Evolutionary conservation across 108 stramenopile species (phyloP).

Genomic region (Fragilariopsis cylindrus): DNA sequence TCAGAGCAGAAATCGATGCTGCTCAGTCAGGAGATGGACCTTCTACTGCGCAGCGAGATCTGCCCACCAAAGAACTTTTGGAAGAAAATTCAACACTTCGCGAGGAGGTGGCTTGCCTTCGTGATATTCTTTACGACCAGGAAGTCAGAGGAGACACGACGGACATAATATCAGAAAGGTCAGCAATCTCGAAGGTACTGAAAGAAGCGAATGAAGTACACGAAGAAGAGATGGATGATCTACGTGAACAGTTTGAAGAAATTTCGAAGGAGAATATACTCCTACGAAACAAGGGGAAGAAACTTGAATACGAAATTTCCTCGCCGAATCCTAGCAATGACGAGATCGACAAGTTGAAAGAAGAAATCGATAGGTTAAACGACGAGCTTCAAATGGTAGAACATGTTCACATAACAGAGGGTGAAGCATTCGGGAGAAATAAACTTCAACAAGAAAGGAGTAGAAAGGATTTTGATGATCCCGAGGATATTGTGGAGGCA

Average conservation of each 20-base stretch:
- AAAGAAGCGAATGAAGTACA: slow-evolving; percentile 31
- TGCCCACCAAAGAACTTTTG: background rate
- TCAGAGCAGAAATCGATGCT: slow-evolving; percentile 19
- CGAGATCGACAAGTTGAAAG: slow-evolving; percentile 7
- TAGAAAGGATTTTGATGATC: background rate
- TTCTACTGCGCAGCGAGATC: background rate
- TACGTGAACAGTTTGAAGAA: slow-evolving; percentile 43
- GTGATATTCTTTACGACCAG: slow-evolving; percentile 25
- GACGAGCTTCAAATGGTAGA: slow-evolving; percentile 34
- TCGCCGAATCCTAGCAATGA: background rate
- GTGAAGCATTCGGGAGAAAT: background rate
- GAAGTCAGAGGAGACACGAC: background rate
- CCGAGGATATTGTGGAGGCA: background rate
- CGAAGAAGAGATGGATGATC: slow-evolving; percentile 27
- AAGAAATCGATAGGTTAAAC: slow-evolving; percentile 37
- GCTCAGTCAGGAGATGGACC: background rate
- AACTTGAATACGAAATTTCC: background rate
- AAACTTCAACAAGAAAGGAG: slow-evolving; percentile 2
- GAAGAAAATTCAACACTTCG: slow-evolving; percentile 27
- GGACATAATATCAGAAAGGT: background rate
- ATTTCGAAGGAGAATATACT: slow-evolving; percentile 37
- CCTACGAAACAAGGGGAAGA: slow-evolving; percentile 35
- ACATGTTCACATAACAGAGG: slow-evolving; percentile 12
- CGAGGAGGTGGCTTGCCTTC: slow-evolving; percentile 30
- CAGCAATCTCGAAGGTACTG: slow-evolving; percentile 5